Evolutionary conservation across 768 basidiomycete species (phyloP), one percentile per base, ranked within the genome.

Genomic region (Xerocomellus amylosporus): DNA sequence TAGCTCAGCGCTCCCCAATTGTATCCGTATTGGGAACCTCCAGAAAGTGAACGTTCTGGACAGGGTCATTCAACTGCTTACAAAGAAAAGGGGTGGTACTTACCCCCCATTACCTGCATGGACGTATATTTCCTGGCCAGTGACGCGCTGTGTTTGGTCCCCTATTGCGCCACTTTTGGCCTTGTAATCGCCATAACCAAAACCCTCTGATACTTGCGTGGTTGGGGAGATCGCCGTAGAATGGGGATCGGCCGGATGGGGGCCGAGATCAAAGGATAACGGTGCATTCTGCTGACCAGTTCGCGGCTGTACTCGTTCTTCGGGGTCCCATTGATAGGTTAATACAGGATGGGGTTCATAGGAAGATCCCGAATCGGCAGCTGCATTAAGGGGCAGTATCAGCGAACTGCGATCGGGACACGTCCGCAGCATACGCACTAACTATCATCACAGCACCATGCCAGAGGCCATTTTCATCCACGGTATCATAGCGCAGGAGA

Each of bases 41-140:
- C 93, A 98, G 75, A 99, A 99, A 1, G 92, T 92, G 66, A 83
- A 93, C 0, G 88, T 87, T 5, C 93, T 95, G 55, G 30, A 45
- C 24, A 38, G 8, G 2, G 31, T 62, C 36, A 54, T 45, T 45
- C 17, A 30, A 44, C 24, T 5, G 10, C 5, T n/a, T 22, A 15
- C 38, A 30, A 9, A 24, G 39, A 34, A 34, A 24, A 5, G 15
- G 19, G 17, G 13, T 12, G 20, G n/a, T 13, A 68, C 80, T 48
- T 57, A 80, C 83, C 84, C 81, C 46, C 77, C 76, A 50, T 69
- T 67, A 22, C 85, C 81, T 14, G 74, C 76, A 66, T 87, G 84
- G 7, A 88, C 84, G 68, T 81, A 87, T n/a, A 90, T 77, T 63
- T 90, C 87, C 49, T 86, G 81, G n/a, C 84, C 88, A 12, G 70